These are phyloP conservation scores for Malus fusca DNA, from an alignment of 306 rosid species.

Conservation along the genomic window DNA sequence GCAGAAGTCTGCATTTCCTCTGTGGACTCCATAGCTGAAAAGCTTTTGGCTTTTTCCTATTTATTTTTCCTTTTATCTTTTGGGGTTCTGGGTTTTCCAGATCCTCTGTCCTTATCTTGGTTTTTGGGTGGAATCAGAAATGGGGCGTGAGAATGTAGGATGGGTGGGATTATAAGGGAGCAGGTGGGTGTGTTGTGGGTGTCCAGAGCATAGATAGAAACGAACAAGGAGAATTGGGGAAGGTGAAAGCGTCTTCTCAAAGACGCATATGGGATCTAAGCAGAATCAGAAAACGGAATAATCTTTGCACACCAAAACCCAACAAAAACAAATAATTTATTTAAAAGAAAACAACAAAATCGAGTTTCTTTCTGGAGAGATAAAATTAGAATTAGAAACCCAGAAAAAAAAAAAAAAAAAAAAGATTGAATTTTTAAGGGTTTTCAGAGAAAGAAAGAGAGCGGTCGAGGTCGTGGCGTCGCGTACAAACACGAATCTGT, in stretches of 20 bases:
- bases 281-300: constrained; percentile 67
- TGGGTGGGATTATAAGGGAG: not conserved
- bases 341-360: not conserved
- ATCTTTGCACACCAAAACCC: constrained; percentile 19
- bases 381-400: not conserved
- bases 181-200: not conserved
- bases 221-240: constrained; percentile 26
- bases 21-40: constrained; percentile 15
- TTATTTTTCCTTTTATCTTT: not conserved
- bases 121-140: not conserved
- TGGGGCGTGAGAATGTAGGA: not conserved
- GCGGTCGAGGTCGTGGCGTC: constrained; percentile 78
- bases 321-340: not conserved
- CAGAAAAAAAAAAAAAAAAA: not conserved
- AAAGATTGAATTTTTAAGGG: not conserved
- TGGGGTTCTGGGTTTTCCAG: not conserved
- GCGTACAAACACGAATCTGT: constrained; percentile 59
- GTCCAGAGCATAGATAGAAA: constrained; percentile 28
- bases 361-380: not conserved
- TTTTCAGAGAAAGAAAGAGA: constrained; percentile 5
- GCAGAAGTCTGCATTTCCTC: constrained; percentile 42
- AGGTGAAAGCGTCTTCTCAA: not conserved
- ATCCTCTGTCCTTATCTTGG: not conserved
- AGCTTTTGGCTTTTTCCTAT: not conserved
- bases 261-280: constrained; percentile 55